Base-by-base conservation (phyloP, 75 land plant genomes). In the Cunninghamia lanceolata region DNA sequence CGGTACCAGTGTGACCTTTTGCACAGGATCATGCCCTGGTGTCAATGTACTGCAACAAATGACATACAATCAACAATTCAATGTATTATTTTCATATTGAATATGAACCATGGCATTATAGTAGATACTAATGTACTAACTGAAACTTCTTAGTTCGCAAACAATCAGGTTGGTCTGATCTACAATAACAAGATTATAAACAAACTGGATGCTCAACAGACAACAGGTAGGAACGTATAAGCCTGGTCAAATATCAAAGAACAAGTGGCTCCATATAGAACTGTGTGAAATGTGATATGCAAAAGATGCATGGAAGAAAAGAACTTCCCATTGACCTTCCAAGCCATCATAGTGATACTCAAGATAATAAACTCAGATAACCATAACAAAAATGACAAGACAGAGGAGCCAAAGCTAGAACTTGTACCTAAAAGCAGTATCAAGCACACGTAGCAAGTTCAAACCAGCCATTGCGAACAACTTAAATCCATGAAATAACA, bases 1-100 rank as follows among this genome's bases (percentile, higher is more conserved):
- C 35, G 99, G 99, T 34, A 98, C 82, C 17, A 98, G 87, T 17
- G 98, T 98, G 47, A 98, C 99, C 86, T 98, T 98, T 83, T 98
- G 99, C 78, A 98, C 99, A 3, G 96, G 85, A 89, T 98, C 99
- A 85, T 98, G 99, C 56, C 99, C 99, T 63, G 99, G 97, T 82
- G 99, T 96, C 88, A 96, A 91, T 34, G 99, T 98, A n/a, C 82
- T 80, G 82, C 34, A 45, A 77, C 10, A 77, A 10, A 45, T 45
- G 28, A 43, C 82, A 43, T 11, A 80, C 28, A 79, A 42, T 10
- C 50, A 42, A 1, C 25, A 80, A 28, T 2, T 45, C n/a, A 80
- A 11, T 21, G 46, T 43, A 80, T 9, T 19, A 39, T 77, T 45
- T n/a, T 3, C 4, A 80, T 45, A n/a, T 45, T 43, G 42, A 34